phyloP scores from a whole-genome alignment of 2,329 filamentous ascomycete species.

The Curvularia lunata region DNA sequence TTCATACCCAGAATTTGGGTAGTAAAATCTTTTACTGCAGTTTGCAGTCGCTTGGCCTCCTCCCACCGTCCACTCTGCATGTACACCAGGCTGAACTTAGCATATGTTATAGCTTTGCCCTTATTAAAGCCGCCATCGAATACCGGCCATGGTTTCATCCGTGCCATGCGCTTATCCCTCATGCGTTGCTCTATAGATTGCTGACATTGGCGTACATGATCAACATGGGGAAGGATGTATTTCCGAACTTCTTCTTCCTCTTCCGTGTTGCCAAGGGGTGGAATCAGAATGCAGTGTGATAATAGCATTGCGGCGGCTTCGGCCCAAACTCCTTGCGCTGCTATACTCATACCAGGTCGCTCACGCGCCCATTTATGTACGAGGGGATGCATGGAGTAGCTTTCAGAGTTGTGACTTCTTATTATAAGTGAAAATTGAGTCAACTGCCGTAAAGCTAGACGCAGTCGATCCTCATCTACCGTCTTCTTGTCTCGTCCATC shows the following conservation, averaged over 20 bases:
- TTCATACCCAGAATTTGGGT: slow-evolving; percentile 25
- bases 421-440: slow-evolving; percentile 29
- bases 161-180: slow-evolving; percentile 8
- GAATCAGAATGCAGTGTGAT: slow-evolving; percentile 26
- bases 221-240: slow-evolving; percentile 7
- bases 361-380: slow-evolving; percentile 44
- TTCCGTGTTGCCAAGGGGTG: slow-evolving; percentile 3
- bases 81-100: slow-evolving; percentile 41
- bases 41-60: slow-evolving; percentile 36
- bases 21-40: slow-evolving; percentile 30
- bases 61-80: slow-evolving; percentile 26
- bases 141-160: slow-evolving; percentile 17
- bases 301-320: slow-evolving; percentile 35
- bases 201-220: slow-evolving; percentile 7
- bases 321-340: slow-evolving; percentile 41
- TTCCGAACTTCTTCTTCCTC: slow-evolving; percentile 5
- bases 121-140: slow-evolving; percentile 5
- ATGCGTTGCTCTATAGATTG: slow-evolving; percentile 17
- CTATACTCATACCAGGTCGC: slow-evolving; percentile 22
- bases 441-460: slow-evolving; percentile 24
- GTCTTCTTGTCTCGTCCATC: background rate
- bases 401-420: slow-evolving; percentile 17
- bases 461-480: slow-evolving; percentile 14
- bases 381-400: slow-evolving; percentile 43
- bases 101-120: slow-evolving; percentile 12